A percentile compares a stretch with the other conserved stretches of the same genome.
Evolutionary conservation across 1,284 basidiomycete species (phyloP).

Genomic region (Cutaneotrichosporon daszewskae): DNA sequence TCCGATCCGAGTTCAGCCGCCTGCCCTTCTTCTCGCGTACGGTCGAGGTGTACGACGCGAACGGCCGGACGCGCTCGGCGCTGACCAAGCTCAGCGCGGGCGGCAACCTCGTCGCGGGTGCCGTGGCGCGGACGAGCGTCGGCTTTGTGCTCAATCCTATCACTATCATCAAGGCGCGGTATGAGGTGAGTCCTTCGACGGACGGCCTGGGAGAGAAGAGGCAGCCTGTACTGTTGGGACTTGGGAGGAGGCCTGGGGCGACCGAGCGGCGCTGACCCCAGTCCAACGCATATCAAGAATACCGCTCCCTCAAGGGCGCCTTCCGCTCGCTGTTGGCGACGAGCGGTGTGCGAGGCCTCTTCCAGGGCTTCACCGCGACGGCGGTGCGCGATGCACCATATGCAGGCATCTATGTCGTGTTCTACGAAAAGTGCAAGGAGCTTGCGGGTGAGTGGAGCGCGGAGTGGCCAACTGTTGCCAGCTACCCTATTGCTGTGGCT

Average conservation of each 20-base stretch:
- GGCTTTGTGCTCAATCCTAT: conserved; percentile 89
- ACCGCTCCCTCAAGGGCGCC: conserved; percentile 61
- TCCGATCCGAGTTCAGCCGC: conserved; percentile 58
- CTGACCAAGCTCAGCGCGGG: conserved; percentile 69
- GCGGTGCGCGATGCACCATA: conserved; percentile 92
- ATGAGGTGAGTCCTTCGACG: conserved; percentile 81
- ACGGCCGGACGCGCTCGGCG: conserved; percentile 33
- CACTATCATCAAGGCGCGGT: conserved; percentile 89
- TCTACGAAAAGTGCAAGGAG: conserved; percentile 80
- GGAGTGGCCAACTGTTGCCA: too few species aligned
- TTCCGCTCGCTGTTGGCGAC: conserved; percentile 59
- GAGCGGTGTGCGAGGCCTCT: conserved; percentile 71
- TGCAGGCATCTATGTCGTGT: conserved; percentile 85
- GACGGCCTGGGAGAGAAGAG: not conserved
- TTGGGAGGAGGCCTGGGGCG: not conserved
- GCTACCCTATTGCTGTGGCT: too few species aligned
- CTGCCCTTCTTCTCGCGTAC: conserved; percentile 40
- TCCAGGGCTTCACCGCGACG: conserved; percentile 84
- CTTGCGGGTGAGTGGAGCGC: conserved; percentile 50
- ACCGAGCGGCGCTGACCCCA: conserved; percentile 33
- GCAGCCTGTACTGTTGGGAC: not conserved
- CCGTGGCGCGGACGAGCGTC: conserved; percentile 73
- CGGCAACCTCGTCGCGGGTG: conserved; percentile 87
- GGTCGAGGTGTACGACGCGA: conserved; percentile 4
- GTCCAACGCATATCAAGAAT: conserved; percentile 70